Evolutionary conservation across 1,139 yeast genomes (phyloP).

Genomic region (Suhomyces maxii): DNA sequence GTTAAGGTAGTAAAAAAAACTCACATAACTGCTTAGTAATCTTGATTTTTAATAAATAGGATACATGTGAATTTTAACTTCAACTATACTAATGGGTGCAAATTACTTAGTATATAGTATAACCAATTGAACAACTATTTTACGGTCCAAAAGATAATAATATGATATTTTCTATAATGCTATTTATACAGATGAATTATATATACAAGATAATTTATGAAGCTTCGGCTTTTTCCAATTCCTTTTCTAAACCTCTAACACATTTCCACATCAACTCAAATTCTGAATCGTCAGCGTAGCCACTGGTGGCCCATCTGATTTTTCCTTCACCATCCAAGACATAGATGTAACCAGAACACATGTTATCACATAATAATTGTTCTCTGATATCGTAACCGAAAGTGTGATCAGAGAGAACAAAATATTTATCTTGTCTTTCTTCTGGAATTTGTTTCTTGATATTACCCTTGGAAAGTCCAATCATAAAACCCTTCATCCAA

Average conservation of each 20-base stretch:
- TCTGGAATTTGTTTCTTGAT: slow-evolving; percentile 45
- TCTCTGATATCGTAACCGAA: slow-evolving; percentile 62
- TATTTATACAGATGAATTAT: background rate
- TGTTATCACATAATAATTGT: slow-evolving; percentile 65
- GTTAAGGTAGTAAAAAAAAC: too few species aligned
- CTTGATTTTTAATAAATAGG: too few species aligned
- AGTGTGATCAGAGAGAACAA: slow-evolving; percentile 62
- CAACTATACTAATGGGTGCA: slow-evolving; percentile 2
- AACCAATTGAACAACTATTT: background rate
- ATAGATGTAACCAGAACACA: slow-evolving; percentile 81
- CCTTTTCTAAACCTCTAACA: slow-evolving; percentile 51
- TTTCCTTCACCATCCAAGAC: slow-evolving; percentile 71
- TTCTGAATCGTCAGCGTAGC: slow-evolving; percentile 69
- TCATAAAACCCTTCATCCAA: slow-evolving; percentile 62
- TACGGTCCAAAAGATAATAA: slow-evolving; percentile 21
- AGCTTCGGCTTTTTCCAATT: slow-evolving; percentile 14
- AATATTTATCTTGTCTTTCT: slow-evolving; percentile 58
- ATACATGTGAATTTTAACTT: too few species aligned
- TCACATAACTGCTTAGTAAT: too few species aligned
- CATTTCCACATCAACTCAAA: slow-evolving; percentile 64
- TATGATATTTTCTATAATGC: background rate
- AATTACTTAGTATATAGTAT: background rate
- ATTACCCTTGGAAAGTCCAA: slow-evolving; percentile 51
- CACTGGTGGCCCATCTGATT: slow-evolving; percentile 92
- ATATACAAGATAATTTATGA: slow-evolving; percentile 1